Base-by-base conservation (phyloP, 352 stramenopile genomes). In the Phytopythium mirpurense region DNA sequence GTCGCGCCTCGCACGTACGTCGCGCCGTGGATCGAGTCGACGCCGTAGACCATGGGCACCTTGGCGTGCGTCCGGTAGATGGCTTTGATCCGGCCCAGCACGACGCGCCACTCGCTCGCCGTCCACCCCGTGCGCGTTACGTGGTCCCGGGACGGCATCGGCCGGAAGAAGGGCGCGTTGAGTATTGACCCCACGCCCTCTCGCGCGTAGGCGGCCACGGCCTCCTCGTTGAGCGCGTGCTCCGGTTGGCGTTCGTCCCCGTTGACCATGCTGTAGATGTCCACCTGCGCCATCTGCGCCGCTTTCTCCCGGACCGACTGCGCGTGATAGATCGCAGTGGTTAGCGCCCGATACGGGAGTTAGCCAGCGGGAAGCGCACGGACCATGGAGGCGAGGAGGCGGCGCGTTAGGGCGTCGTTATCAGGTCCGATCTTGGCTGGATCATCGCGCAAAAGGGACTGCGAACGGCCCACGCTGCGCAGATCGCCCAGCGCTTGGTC, bases 261-360 rank as follows among this genome's bases (percentile, higher is more conserved):
- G 51, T 88, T 68, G 59, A 88, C 63, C 63, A 95, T 72, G 32
- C 88, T 80, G 50, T 93, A 81, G 53, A 97, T 92, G 56, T 96
- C 87, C 59, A 97, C 79, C 65, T 97, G 87, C 24, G 84, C 88
- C 87, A 97, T 96, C 58, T 97, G 87, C 42, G 81, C 84, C 49
- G 91, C 64, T 52, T 86, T 88, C 62, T 86, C 68, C 0, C 57
- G 70, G 4, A 88, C 42, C 8, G 72, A 82, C 77, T 85, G 66
- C 36, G 36, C 16, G 36, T 5, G 3, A 32, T 5, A 32, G 29
- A 32, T 9, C 29, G 29, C 29, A 32, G 29, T 5, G 29, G 29
- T 32, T 32, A 32, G 29, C 9, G 29, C 29, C 9, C 9, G 5
- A 9, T 5, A 32, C 5, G 29, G 5, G 29, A 23, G 3, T 9